These are phyloP conservation scores for Gaeumannomyces sp. DNA, from an alignment of 2,329 filamentous ascomycete species.

Conservation along the genomic window DNA sequence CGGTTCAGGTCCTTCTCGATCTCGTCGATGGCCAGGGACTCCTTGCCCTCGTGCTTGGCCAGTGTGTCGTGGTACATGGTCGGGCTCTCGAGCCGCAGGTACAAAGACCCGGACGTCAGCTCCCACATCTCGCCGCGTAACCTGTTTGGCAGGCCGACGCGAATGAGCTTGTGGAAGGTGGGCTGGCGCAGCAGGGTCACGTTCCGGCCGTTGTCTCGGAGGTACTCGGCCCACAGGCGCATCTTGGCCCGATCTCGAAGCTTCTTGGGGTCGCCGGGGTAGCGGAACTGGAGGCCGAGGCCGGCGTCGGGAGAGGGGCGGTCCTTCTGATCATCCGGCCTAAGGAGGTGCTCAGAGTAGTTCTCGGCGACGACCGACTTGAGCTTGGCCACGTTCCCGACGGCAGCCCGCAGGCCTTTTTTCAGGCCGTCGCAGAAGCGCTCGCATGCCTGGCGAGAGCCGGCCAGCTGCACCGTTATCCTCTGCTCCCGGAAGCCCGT, in stretches of 20 bases:
- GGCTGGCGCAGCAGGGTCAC: conserved; percentile 88
- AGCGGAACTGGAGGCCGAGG: conserved; percentile 84
- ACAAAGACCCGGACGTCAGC: conserved; percentile 84
- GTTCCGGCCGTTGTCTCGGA: conserved; percentile 91
- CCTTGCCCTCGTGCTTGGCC: conserved; percentile 72
- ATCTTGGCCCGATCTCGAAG: conserved; percentile 94
- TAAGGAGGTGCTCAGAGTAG: conserved; percentile 81
- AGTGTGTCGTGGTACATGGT: conserved; percentile 79
- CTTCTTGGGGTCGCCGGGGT: conserved; percentile 92
- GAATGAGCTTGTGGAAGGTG: conserved; percentile 95
- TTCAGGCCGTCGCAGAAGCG: conserved; percentile 95
- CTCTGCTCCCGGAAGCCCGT: conserved; percentile 61
- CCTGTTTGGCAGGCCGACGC: conserved; percentile 89
- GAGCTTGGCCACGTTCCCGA: conserved; percentile 81
- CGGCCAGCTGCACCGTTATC: conserved; percentile 85
- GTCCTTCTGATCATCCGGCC: conserved; percentile 57
- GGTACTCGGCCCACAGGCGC: conserved; percentile 93
- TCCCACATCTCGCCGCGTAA: conserved; percentile 95
- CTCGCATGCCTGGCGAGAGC: conserved; percentile 83
- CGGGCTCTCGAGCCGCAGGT: conserved; percentile 79
- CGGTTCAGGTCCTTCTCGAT: conserved; percentile 98
- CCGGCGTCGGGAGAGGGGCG: conserved; percentile 79
- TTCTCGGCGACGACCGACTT: conserved; percentile 75
- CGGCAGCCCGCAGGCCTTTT: conserved; percentile 76
- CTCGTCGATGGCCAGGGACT: conserved; percentile 94